Evolutionary conservation across 1,284 basidiomycete genomes (phyloP), one percentile per base, ranked within the genome.

Genomic region (Rhodotorula mucilaginosa): DNA sequence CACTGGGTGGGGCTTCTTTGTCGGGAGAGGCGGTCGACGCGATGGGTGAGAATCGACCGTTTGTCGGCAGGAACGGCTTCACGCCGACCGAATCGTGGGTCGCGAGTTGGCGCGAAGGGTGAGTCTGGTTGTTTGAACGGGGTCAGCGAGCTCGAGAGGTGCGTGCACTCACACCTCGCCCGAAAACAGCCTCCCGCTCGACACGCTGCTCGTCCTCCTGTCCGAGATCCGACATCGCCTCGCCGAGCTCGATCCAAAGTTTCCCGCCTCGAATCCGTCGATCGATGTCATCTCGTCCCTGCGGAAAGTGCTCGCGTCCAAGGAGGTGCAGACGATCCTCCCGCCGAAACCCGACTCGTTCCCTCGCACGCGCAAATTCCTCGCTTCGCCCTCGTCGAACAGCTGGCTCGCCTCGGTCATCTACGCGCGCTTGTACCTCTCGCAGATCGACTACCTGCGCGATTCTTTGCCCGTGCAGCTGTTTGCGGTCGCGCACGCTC

Each of bases 341-440:
- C 92, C 93, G 5, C 85, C 88, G 10, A 26, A 56, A 16, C 54
- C 54, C 13, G 39, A 44, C 39, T 82, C 84, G 6, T 19, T 47
- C 2, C 80, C 90, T 51, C 82, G 84, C 21, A 86, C 91, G 21
- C 85, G 93, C 59, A 85, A 84, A 70, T 96, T 96, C 81, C 81
- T 88, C 79, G 90, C 91, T 74, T 79, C 92, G 7, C 89, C 92
- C 74, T 89, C 91, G 5, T 93, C 91, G 6, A 85, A 89, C 67
- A 86, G 94, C 18, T 96, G 93, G 93, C 84, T 95, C 60, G 91
- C 92, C 15, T 92, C 90, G 0, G 82, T 96, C 64, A 88, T 94
- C 49, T 97, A 93, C 92, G 93, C 93, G 58, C 92, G 94, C 79
- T 87, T 94, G 31, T 97, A 94, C 79, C 89, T 97, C n/a, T 16